Percentiles rank a stretch among this genome's conserved stretches.
phyloP scores from a whole-genome alignment of 371 early-diverging fungal species.

The Cokeromyces recurvatus region DNA sequence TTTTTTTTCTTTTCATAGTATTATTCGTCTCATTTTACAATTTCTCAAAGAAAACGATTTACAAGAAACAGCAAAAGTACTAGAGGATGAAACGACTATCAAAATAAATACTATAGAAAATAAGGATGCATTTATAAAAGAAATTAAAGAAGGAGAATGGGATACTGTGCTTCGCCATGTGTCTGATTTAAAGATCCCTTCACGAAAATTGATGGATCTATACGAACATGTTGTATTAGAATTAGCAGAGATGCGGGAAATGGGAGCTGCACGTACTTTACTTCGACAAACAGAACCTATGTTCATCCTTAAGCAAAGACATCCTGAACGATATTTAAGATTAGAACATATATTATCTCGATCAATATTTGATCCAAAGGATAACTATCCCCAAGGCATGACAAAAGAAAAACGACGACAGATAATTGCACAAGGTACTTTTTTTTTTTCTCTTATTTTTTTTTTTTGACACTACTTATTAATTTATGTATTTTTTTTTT shows the following conservation, averaged over 20 bases:
- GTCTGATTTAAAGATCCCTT: slow-evolving; percentile 64
- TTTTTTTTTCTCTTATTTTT: too few species aligned
- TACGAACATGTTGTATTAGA: slow-evolving; percentile 92
- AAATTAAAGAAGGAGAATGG: slow-evolving; percentile 83
- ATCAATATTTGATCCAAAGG: slow-evolving; percentile 61
- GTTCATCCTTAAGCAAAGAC: slow-evolving; percentile 62
- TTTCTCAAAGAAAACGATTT: slow-evolving; percentile 90
- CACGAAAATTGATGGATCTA: slow-evolving; percentile 70
- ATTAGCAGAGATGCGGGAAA: slow-evolving; percentile 62
- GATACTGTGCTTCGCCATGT: slow-evolving; percentile 76
- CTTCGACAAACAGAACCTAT: slow-evolving; percentile 87
- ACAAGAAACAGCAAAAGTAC: slow-evolving; percentile 58
- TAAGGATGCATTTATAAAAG: slow-evolving; percentile 64
- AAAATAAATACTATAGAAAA: slow-evolving; percentile 86
- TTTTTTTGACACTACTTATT: too few species aligned
- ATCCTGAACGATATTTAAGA: slow-evolving; percentile 73
- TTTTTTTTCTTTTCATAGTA: slow-evolving; percentile 1
- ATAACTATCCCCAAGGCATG: slow-evolving; percentile 51
- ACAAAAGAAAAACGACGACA: slow-evolving; percentile 70
- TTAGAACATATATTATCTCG: slow-evolving; percentile 74
- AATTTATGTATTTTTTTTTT: too few species aligned
- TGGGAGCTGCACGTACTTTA: slow-evolving; percentile 81
- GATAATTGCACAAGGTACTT: slow-evolving; percentile 70
- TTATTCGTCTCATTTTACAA: slow-evolving; percentile 72
- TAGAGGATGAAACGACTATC: slow-evolving; percentile 84